Base-by-base conservation (phyloP, 129 eudicot species). In the Pittosporum tobira region DNA sequence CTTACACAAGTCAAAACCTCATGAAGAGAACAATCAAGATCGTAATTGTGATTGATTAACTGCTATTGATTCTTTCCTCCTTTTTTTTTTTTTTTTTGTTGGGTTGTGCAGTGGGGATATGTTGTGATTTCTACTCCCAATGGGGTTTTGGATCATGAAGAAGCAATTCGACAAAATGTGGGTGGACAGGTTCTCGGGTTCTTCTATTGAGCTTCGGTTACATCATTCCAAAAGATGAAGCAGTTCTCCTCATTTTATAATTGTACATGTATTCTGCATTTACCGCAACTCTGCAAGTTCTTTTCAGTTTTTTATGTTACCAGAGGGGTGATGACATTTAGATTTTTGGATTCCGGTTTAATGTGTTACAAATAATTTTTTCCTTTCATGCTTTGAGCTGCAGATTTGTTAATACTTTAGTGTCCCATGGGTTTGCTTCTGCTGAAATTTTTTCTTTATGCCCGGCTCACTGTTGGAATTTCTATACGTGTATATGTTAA, bases 101-200 rank as follows among this genome's bases (percentile, higher is more conserved):
- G n/a, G 21, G 40, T 55, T 7, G 1, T 75, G 93, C 81, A 89
- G 97, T 89, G 97, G 97, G 97, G 97, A 47, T 89, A 89, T 59
- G 95, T 89, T 72, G 97, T 89, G 64, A 75, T 85, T 57, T 79
- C 95, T 37, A 89, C 97, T 19, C 97, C 95, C 3, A 89, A 82
- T 75, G 97, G 97, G 22, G 84, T 89, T 18, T 46, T 89, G 81
- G 97, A 89, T 55, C 97, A 89, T 63, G 95, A 85, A 79, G 97
- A 85, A 60, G 97, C 95, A 50, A 74, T 85, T 46, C 68, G 75
- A 42, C 97, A 85, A 65, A 82, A 85, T 30, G 82, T 85, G 18
- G 97, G 97, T 37, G 97, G 97, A 59, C 97, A 89, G 72, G 97
- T 89, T 67, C 69, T 89, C 10, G 97, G 97, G 21, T 89, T 79